Base-by-base conservation (phyloP, 805 yeast genomes). In the Saccharomyces cerevisiae region DNA sequence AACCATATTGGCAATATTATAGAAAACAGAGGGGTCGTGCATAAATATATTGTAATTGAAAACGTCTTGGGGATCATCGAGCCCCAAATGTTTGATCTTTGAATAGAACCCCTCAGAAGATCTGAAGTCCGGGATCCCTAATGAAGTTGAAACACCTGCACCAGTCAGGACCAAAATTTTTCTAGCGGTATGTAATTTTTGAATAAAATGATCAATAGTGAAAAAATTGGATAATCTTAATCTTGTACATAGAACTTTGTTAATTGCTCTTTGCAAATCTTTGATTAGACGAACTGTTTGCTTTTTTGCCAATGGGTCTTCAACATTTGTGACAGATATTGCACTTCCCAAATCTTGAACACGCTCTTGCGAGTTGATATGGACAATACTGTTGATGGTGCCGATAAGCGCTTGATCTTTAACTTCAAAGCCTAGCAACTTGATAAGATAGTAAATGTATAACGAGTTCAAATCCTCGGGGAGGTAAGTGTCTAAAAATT, bases 41-140 rank as follows among this genome's bases (percentile, higher is more conserved):
- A 76, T 76, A 71, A 90, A 90, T 13, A 81, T 74, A 22, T 76
- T 76, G 48, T 87, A 73, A 63, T 87, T 89, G 69, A 90, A 90
- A 46, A 89, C 96, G 61, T 88, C 92, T 66, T 90, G 97, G 0
- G 97, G 96, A 62, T 90, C 97, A 49, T 77, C 79, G 46, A 90
- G 72, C 0, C 94, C 90, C 55, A 88, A 69, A 62, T 79, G 78
- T 51, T 77, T 76, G 60, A 91, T 77, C 61, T 79, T 79, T 1
- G 88, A 77, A 70, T 90, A 90, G 54, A 90, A 79, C 50, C 97
- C 97, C 58, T 84, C 78, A 21, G 88, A 82, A 0, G 96, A 89
- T 65, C 97, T 78, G 71, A 90, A 89, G 70, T 89, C 97, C 0
- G 97, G 97, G 52, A 89, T 90, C 4, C 97, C 97, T 53, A 89